Evolutionary conservation across 1,284 basidiomycete genomes (phyloP), one percentile per base, ranked within the genome.

Genomic region (Leccinum insolens): DNA sequence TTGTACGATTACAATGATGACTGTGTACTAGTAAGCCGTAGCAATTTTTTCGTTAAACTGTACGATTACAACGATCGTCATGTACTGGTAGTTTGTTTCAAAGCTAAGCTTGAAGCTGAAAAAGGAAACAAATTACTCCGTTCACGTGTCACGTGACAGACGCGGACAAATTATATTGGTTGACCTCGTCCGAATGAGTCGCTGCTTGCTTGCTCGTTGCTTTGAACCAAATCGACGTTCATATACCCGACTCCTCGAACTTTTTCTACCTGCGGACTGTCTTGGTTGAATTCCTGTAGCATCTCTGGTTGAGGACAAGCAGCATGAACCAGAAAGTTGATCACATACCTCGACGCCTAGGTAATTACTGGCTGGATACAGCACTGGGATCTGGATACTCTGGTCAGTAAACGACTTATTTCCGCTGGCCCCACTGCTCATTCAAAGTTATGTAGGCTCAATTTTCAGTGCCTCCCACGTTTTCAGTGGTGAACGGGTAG

Each of bases 401-500:
- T 70, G 87, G 86, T 84, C 68, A 63, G 75, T 68, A 41, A 17
- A 39, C 41, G 3, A 15, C 61, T 37, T n/a, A 62, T 22, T 59
- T 65, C 31, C 49, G 22, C 15, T 3, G 14, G 49, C 6, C 34
- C n/a, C 3, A 52, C 49, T 28, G 7, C 59, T 68, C 62, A 75
- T 22, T 31, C 11, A 22, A 37, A n/a, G 12, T 5, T 12, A 61
- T 61, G 12, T 37, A 78, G 91, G 91, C 60, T 87, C 88, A 20
- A 93, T 92, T 67, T 93, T 83, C 74, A 82, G 84, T 25, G 90
- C 91, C 2, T 76, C 71, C 15, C 80, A 93, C 71, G 71, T 92
- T 1, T 81, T 87, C 72, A 88, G 80, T 6, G 79, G 81, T 11
- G 82, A 88, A 61, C 75, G 82, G n/a, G 89, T 90, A 59, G 91